phyloP scores from a whole-genome alignment of 1,139 yeast species.

The Magnusiomyces sp. region DNA sequence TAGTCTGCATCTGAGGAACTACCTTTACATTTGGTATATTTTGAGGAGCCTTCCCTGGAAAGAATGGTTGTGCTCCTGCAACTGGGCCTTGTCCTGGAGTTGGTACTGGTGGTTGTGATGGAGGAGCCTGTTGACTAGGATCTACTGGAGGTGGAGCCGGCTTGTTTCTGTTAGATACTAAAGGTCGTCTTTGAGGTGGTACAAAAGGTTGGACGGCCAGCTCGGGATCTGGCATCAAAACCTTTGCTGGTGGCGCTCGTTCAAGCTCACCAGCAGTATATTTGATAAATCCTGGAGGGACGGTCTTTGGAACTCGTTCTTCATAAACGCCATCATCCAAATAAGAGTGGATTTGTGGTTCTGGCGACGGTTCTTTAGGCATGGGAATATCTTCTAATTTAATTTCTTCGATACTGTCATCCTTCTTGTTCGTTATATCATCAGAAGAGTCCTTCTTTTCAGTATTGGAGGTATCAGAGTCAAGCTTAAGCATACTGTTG shows the following conservation, averaged over 20 bases:
- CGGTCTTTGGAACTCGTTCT: constrained; percentile 7
- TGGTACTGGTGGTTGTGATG: not conserved
- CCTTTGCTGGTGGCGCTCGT: constrained; percentile 17
- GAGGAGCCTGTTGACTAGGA: not conserved
- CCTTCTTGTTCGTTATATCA: constrained; percentile 9
- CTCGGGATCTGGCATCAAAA: constrained; percentile 21
- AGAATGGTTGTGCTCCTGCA: not conserved
- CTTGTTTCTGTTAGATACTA: not conserved
- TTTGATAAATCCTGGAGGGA: constrained; percentile 14
- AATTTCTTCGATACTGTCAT: constrained; percentile 7
- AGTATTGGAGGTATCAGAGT: not conserved
- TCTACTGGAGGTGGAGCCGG: constrained; percentile 8
- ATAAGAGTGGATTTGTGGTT: constrained; percentile 8
- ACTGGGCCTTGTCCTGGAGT: too few relatives aligned
- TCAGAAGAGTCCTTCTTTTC: constrained; percentile 11
- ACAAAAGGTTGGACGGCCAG: constrained; percentile 5
- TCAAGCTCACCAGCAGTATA: constrained; percentile 24
- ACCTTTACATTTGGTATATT: not conserved
- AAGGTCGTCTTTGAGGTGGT: constrained; percentile 1
- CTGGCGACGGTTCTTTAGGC: constrained; percentile 16
- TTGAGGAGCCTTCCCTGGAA: not conserved
- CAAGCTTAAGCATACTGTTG: not conserved
- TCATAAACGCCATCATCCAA: constrained; percentile 8
- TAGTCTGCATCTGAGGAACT: not conserved
- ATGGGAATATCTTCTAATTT: constrained; percentile 4